These are phyloP conservation scores for Conringia planisiliqua DNA, from an alignment of 345 rosid genomes.

Conservation along the genomic window DNA sequence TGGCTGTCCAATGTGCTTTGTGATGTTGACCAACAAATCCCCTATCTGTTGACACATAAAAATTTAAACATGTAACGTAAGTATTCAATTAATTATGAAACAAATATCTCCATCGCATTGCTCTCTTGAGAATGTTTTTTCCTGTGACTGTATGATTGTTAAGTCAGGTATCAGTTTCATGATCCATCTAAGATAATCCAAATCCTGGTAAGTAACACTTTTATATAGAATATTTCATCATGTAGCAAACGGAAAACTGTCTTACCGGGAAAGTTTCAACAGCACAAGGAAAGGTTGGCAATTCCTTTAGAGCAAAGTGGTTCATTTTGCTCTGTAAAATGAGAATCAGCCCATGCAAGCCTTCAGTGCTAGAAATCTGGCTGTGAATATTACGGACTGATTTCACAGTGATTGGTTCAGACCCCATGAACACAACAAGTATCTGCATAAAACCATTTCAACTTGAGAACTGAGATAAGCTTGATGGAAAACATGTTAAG, in stretches of 20 bases:
- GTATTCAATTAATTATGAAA: neutral
- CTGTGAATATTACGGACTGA: conserved; percentile 17
- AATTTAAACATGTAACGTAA: neutral
- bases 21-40: conserved; percentile 36
- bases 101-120: neutral
- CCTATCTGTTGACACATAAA: conserved; percentile 26
- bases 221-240: neutral
- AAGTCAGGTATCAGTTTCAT: conserved; percentile 3
- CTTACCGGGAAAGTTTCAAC: conserved; percentile 37
- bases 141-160: neutral
- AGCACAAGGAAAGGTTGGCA: conserved; percentile 19
- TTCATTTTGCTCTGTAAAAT: conserved; percentile 34
- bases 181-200: neutral
- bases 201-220: neutral
- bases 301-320: conserved; percentile 29
- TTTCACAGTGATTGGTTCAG: conserved; percentile 30
- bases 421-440: conserved; percentile 34
- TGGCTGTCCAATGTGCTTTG: conserved; percentile 33
- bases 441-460: conserved; percentile 26
- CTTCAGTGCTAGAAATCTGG: conserved; percentile 12
- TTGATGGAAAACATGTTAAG: neutral
- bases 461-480: neutral
- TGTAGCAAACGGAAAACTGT: neutral
- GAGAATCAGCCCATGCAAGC: conserved; percentile 31
- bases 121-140: neutral